Evolutionary conservation across 768 basidiomycete species (phyloP).

Genomic region (Lactarius indigo): DNA sequence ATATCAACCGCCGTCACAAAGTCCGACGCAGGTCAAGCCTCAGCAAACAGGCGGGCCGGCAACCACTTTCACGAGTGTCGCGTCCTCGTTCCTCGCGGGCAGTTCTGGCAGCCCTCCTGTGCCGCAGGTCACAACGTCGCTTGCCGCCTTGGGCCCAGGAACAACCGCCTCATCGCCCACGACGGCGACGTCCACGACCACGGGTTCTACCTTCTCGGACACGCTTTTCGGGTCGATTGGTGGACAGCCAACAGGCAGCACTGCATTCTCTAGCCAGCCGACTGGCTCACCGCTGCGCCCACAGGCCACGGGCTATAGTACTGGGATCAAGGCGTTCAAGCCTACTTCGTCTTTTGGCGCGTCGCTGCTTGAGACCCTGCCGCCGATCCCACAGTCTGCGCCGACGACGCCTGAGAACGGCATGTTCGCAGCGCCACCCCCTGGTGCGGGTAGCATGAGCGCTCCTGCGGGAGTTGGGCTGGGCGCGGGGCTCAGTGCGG

Average conservation of each 20-base stretch:
- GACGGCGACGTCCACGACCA: slow-evolving; percentile 34
- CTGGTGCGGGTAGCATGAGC: not conserved
- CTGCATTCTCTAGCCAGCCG: slow-evolving; percentile 32
- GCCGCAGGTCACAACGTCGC: slow-evolving; percentile 23
- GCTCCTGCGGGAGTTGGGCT: slow-evolving; percentile 5
- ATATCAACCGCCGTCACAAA: slow-evolving; percentile 8
- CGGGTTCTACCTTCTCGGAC: slow-evolving; percentile 46
- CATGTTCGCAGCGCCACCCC: not conserved
- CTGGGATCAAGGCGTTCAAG: slow-evolving; percentile 52
- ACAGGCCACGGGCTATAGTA: slow-evolving; percentile 47
- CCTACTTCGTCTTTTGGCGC: slow-evolving; percentile 53
- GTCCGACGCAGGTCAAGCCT: slow-evolving; percentile 21
- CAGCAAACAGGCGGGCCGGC: slow-evolving; percentile 19
- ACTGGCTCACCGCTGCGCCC: slow-evolving; percentile 30
- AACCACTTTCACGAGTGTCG: slow-evolving; percentile 57
- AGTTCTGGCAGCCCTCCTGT: slow-evolving; percentile 28
- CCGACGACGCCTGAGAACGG: slow-evolving; percentile 41
- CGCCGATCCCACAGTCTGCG: slow-evolving; percentile 63
- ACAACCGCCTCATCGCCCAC: slow-evolving; percentile 8
- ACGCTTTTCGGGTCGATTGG: slow-evolving; percentile 47
- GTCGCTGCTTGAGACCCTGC: slow-evolving; percentile 47
- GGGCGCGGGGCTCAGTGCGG: not conserved
- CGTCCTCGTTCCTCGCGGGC: slow-evolving; percentile 65
- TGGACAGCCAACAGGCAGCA: slow-evolving; percentile 50
- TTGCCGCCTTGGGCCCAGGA: slow-evolving; percentile 18